Evolutionary conservation across 306 rosid genomes (phyloP).

Genomic region (Chamaecrista fasciculata): DNA sequence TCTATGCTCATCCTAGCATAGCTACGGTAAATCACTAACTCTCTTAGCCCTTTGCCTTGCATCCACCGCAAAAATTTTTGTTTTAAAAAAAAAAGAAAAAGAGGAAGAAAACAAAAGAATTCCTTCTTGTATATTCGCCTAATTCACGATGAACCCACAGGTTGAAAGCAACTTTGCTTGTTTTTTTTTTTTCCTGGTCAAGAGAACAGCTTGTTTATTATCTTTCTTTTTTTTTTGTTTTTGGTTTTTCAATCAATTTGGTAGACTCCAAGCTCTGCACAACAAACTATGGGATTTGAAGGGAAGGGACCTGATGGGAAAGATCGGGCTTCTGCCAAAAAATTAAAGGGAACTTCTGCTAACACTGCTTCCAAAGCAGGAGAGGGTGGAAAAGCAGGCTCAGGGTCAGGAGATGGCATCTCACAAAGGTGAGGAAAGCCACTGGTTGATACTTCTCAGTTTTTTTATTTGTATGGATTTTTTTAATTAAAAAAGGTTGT

Average conservation of each 20-base stretch:
- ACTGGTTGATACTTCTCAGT: conserved; percentile 24
- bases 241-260: conserved; percentile 23
- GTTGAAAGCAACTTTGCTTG: conserved; percentile 5
- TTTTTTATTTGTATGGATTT: conserved; percentile 16
- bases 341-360: conserved; percentile 60
- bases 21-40: conserved; percentile 51
- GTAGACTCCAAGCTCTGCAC: conserved; percentile 60
- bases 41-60: conserved; percentile 17
- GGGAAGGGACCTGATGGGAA: conserved; percentile 75
- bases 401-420: conserved; percentile 86
- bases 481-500: background rate
- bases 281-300: conserved; percentile 48
- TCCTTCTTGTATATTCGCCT: background rate
- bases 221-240: conserved; percentile 6
- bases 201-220: too few species aligned
- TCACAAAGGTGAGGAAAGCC: conserved; percentile 76
- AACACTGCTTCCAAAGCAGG: conserved; percentile 62
- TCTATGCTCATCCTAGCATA: conserved; percentile 94
- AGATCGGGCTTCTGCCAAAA: conserved; percentile 63
- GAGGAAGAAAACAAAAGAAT: conserved; percentile 6
- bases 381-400: conserved; percentile 78
- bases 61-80: too few species aligned
- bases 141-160: conserved; percentile 1
- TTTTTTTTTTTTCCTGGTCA: too few species aligned
- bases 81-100: too few species aligned